phyloP scores from a whole-genome alignment of 768 basidiomycete species.

The Leucocoprinus sp. region DNA sequence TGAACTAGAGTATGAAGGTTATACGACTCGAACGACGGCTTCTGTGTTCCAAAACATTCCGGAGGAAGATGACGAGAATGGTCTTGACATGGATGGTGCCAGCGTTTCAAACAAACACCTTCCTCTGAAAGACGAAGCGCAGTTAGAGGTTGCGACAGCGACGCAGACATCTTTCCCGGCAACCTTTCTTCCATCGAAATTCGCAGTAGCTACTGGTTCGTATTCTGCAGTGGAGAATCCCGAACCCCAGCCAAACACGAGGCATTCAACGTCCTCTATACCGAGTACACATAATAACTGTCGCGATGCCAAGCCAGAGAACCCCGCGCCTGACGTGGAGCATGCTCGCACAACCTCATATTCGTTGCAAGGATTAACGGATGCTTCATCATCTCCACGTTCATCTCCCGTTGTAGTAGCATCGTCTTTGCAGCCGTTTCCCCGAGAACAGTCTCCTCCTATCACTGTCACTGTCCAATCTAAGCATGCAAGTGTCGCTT shows the following conservation, averaged over 20 bases:
- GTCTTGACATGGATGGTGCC: background rate
- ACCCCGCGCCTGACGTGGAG: background rate
- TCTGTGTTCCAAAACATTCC: constrained; percentile 37
- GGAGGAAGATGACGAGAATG: constrained; percentile 68
- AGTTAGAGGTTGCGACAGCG: constrained; percentile 29
- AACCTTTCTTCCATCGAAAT: background rate
- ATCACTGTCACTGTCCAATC: constrained; percentile 24
- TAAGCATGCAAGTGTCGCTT: constrained; percentile 33
- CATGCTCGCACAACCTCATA: background rate
- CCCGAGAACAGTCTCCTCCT: constrained; percentile 15
- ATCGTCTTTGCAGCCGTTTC: background rate
- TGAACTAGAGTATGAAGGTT: constrained; percentile 40
- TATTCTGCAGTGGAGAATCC: background rate
- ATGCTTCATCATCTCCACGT: background rate
- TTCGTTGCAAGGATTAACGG: background rate
- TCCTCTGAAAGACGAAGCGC: constrained; percentile 22
- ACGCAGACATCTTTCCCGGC: constrained; percentile 5
- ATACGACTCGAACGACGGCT: constrained; percentile 26
- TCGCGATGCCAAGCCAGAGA: background rate
- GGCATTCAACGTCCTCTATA: too few relatives aligned
- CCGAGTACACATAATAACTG: background rate
- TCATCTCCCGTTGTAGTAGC: background rate
- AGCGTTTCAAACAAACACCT: constrained; percentile 5
- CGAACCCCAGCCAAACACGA: background rate
- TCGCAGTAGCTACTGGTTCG: background rate